These are phyloP conservation scores for Blumeriella jaapii DNA, from an alignment of 2,329 filamentous ascomycete species.

Conservation along the genomic window DNA sequence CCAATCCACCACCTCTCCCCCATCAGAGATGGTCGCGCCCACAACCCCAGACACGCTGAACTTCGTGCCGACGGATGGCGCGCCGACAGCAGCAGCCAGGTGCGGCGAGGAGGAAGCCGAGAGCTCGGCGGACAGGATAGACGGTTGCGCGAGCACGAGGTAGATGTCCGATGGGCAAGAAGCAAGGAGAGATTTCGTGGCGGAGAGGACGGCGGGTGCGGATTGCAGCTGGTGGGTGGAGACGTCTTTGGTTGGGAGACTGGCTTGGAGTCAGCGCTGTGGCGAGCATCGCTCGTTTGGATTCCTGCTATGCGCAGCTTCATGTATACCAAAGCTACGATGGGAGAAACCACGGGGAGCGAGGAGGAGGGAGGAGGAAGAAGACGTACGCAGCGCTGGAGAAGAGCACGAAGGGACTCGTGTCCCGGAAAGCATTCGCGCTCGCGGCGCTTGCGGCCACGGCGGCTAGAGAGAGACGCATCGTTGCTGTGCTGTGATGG, in stretches of 20 bases:
- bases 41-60: slow-evolving; percentile 44
- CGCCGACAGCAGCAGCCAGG: slow-evolving; percentile 29
- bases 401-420: slow-evolving; percentile 80
- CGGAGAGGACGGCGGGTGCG: slow-evolving; percentile 12
- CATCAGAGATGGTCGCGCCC: slow-evolving; percentile 32
- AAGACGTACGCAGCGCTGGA: slow-evolving; percentile 41
- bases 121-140: slow-evolving; percentile 62
- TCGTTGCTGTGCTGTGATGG: slow-evolving; percentile 28
- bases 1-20: slow-evolving; percentile 32
- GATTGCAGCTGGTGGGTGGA: slow-evolving; percentile 17
- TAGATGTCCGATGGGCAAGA: slow-evolving; percentile 66
- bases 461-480: slow-evolving; percentile 43
- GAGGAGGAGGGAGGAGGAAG: not conserved
- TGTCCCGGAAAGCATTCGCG: slow-evolving; percentile 67
- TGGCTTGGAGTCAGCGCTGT: not conserved
- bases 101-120: slow-evolving; percentile 38
- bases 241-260: not conserved
- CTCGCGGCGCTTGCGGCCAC: slow-evolving; percentile 44
- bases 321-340: no score
- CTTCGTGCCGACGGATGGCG: slow-evolving; percentile 12
- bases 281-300: no score
- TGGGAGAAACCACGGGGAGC: no score
- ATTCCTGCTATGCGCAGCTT: no score
- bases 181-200: slow-evolving; percentile 37
- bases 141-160: slow-evolving; percentile 66